Conservation (phyloP, 257 asterid genomes). For the Hygrophila difformis region DNA sequence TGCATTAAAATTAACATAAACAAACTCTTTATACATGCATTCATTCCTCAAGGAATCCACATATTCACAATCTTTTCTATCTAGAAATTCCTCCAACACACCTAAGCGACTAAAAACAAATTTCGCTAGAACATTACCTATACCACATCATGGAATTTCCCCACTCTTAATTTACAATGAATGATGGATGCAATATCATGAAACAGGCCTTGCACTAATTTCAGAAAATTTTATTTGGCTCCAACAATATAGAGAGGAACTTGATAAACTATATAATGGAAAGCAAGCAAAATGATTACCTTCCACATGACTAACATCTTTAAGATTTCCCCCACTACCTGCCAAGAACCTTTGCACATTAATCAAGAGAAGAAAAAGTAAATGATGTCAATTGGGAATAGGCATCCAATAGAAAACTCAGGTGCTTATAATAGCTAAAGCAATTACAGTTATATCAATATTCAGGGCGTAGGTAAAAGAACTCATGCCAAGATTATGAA, state of each 20-base stretch:
- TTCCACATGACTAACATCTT: constrained; percentile 25
- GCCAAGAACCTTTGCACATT: not conserved
- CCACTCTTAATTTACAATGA: constrained; percentile 8
- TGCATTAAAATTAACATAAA: constrained; percentile 1
- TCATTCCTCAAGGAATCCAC: not conserved
- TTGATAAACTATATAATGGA: constrained; percentile 1
- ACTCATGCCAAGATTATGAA: no score
- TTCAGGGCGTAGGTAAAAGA: no score
- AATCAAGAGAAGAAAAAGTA: no score
- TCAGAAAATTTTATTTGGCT: not conserved
- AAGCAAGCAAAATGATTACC: constrained; percentile 25
- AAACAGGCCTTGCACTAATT: not conserved
- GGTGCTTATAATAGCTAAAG: no score
- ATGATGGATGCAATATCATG: not conserved
- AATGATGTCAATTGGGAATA: no score
- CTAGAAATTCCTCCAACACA: constrained; percentile 6
- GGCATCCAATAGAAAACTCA: no score
- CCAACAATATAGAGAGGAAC: no score
- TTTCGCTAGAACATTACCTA: not conserved
- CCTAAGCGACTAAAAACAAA: constrained; percentile 1
- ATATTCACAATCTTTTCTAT: not conserved
- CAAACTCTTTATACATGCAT: not conserved
- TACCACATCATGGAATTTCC: no score
- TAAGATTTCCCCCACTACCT: constrained; percentile 17
- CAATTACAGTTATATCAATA: no score